phyloP scores from a whole-genome alignment of 169 alveolate species.

The Perkinsus marinus region DNA sequence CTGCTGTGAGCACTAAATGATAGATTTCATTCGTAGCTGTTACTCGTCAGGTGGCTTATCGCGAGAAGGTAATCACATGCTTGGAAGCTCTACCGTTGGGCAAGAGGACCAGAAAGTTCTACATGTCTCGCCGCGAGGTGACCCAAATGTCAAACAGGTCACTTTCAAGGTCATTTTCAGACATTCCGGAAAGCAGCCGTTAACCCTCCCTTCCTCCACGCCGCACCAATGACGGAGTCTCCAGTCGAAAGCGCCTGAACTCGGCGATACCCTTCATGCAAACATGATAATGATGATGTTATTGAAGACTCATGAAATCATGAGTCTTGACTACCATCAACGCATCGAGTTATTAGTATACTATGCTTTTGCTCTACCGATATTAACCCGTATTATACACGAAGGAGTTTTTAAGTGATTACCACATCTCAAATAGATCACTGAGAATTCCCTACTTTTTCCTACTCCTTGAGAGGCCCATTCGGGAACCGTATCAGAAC shows the following conservation, averaged over 20 bases:
- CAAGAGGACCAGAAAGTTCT: background rate
- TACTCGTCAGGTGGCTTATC: background rate
- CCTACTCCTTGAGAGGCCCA: too few species aligned
- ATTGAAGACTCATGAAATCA: background rate
- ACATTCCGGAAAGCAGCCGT: background rate
- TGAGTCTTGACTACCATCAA: too few species aligned
- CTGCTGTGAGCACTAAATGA: too few species aligned
- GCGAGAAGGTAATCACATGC: background rate
- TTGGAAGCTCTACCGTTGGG: background rate
- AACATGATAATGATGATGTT: background rate
- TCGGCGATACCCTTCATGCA: background rate
- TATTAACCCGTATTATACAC: too few species aligned
- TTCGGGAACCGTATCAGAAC: too few species aligned
- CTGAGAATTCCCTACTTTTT: too few species aligned
- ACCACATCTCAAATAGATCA: too few species aligned
- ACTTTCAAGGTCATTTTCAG: background rate
- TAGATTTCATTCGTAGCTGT: too few species aligned
- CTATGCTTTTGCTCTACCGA: too few species aligned
- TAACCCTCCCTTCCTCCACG: background rate
- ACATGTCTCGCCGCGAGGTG: background rate
- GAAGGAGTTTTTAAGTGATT: too few species aligned
- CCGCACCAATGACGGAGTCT: background rate
- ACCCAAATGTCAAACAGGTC: background rate
- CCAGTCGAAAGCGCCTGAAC: background rate
- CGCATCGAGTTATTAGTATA: too few species aligned